Evolutionary conservation across 139 green algal genomes (phyloP).

Genomic region (Edaphochlamys debaryana): DNA sequence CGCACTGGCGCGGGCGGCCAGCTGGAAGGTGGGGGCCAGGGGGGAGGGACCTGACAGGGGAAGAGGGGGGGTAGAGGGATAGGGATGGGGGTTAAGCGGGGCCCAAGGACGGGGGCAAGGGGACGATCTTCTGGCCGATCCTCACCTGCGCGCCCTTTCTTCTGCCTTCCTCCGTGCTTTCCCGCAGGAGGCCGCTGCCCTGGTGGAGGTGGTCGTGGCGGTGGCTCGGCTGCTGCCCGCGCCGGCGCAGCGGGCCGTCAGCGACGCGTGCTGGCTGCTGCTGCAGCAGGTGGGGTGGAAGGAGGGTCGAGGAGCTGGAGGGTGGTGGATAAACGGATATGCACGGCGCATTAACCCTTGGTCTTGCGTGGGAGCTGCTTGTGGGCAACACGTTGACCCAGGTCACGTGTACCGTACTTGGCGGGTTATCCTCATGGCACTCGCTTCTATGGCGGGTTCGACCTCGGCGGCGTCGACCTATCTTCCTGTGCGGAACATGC

Average conservation of each 20-base stretch:
- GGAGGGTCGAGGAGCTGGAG: not conserved
- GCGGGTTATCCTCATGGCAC: no score
- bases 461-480: no score
- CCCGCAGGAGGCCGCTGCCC: slow-evolving; percentile 5
- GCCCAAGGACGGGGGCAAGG: not conserved
- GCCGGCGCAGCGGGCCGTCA: slow-evolving; percentile 3
- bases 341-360: not conserved
- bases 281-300: not conserved
- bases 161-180: not conserved
- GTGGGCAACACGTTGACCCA: no score
- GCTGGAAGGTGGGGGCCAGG: not conserved
- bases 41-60: not conserved
- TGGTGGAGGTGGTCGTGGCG: slow-evolving; percentile 33
- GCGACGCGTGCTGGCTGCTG: not conserved
- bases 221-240: slow-evolving; percentile 19
- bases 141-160: not conserved
- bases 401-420: no score
- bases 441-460: no score
- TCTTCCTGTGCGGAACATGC: no score
- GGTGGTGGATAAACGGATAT: not conserved
- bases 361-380: not conserved
- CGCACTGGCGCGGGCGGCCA: not conserved
- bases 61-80: not conserved
- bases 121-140: not conserved
- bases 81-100: not conserved